Evolutionary conservation across 345 rosid species (phyloP).

Genomic region (Litchi chinensis): DNA sequence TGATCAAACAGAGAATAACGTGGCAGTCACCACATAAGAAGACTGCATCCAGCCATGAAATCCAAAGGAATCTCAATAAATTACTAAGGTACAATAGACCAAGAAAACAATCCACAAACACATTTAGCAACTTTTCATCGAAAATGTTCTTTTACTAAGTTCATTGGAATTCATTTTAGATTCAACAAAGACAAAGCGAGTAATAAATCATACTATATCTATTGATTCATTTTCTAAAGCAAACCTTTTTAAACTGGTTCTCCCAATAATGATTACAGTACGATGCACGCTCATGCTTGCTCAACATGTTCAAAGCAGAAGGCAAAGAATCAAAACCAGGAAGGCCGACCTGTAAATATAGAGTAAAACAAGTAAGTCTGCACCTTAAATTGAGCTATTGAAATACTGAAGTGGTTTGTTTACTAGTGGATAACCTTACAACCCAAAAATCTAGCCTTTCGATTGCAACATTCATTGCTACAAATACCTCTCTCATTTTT

Average conservation of each 20-base stretch:
- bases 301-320: slow-evolving; percentile 82
- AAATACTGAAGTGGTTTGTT: neutral
- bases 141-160: neutral
- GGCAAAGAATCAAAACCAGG: slow-evolving; percentile 99
- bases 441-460: neutral
- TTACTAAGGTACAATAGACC: neutral
- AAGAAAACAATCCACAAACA: slow-evolving; percentile 5
- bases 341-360: slow-evolving; percentile 85
- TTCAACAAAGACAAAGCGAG: neutral
- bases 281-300: slow-evolving; percentile 97
- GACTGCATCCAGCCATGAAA: neutral
- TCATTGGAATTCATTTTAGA: neutral
- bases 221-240: slow-evolving; percentile 26
- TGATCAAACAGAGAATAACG: neutral
- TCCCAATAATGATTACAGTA: slow-evolving; percentile 99
- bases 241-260: slow-evolving; percentile 89
- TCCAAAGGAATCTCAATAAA: neutral
- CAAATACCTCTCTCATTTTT: neutral
- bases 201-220: neutral
- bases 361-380: slow-evolving; percentile 26
- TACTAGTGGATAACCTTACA: neutral
- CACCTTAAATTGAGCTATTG: neutral
- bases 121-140: neutral
- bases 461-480: neutral
- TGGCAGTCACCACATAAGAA: neutral